A percentile compares a stretch with the other conserved stretches of the same genome.
These are phyloP conservation scores for Pseudofabraea citricarpa DNA, from an alignment of 2,329 filamentous ascomycete species.

Conservation along the genomic window DNA sequence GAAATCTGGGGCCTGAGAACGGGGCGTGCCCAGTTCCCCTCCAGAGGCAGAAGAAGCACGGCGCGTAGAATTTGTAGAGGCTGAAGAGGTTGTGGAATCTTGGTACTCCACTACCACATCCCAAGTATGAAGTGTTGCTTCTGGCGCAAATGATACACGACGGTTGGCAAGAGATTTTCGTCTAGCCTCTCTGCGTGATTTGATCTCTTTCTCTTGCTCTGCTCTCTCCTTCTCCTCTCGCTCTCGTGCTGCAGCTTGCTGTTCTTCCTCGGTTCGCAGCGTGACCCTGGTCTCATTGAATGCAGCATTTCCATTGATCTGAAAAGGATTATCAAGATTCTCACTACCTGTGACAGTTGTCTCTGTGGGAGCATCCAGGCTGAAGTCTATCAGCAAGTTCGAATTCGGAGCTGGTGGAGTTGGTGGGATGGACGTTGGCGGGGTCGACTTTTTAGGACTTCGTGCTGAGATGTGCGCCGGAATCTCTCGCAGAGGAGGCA, in stretches of 20 bases:
- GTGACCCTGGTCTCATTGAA: conserved; percentile 49
- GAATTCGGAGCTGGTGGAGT: conserved; percentile 9
- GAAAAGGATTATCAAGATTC: conserved; percentile 42
- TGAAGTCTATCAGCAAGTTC: conserved; percentile 24
- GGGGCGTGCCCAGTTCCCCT: conserved; percentile 15
- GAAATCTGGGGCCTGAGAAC: conserved; percentile 22
- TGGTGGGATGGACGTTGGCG: conserved; percentile 6
- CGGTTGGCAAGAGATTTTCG: conserved; percentile 90
- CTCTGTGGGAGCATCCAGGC: conserved; percentile 11
- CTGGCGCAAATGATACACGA: conserved; percentile 93
- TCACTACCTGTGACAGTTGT: conserved; percentile 30
- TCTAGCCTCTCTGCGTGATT: conserved; percentile 77
- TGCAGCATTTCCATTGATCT: conserved; percentile 31
- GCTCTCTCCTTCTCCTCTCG: conserved; percentile 61
- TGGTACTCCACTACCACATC: conserved; percentile 84
- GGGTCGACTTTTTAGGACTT: conserved; percentile 24
- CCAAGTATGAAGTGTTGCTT: conserved; percentile 95
- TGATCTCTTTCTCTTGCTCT: conserved; percentile 54
- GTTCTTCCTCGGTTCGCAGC: conserved; percentile 64
- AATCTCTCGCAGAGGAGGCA: conserved; percentile 61
- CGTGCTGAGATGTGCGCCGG: conserved; percentile 43
- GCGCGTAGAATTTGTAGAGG: conserved; percentile 69
- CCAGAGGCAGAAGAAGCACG: conserved; percentile 56
- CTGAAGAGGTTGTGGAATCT: conserved; percentile 74
- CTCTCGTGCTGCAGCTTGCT: conserved; percentile 64